phyloP scores from a whole-genome alignment of 164 flowering plant genomes.

The Vitis riparia region DNA sequence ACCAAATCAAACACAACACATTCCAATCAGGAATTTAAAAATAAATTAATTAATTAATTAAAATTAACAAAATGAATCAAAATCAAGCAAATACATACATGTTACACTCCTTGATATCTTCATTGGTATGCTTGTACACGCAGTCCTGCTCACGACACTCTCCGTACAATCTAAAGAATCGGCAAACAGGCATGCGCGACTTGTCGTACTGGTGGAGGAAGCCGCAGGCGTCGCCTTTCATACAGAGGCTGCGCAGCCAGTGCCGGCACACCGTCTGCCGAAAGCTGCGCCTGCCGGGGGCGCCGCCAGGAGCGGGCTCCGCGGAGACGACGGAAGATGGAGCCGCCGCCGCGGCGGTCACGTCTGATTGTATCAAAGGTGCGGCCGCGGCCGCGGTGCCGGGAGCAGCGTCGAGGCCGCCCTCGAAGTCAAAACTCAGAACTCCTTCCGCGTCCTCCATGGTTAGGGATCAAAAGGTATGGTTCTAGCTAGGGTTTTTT shows the following conservation, averaged over 20 bases:
- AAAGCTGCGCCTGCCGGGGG: constrained; percentile 66
- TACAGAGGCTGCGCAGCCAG: constrained; percentile 94
- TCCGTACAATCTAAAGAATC: constrained; percentile 82
- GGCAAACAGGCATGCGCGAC: constrained; percentile 92
- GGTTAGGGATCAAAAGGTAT: neutral
- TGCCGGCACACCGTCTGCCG: constrained; percentile 98
- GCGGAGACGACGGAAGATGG: constrained; percentile 3
- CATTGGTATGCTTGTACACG: constrained; percentile 95
- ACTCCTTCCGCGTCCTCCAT: constrained; percentile 93
- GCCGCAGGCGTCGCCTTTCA: constrained; percentile 99
- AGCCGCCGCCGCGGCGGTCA: constrained; percentile 14
- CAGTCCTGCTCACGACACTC: constrained; percentile 99
- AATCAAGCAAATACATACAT: constrained; percentile 49
- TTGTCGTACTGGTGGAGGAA: constrained; percentile 97
- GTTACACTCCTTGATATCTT: constrained; percentile 97
- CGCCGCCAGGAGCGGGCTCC: constrained; percentile 12
- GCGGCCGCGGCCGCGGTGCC: constrained; percentile 48
- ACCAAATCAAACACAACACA: neutral
- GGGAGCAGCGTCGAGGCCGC: constrained; percentile 76
- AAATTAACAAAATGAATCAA: neutral
- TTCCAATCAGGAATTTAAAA: neutral
- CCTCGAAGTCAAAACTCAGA: constrained; percentile 95
- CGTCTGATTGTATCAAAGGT: constrained; percentile 42
- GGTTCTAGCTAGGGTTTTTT: too few relatives aligned
- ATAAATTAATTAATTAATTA: neutral